Conservation (phyloP, 164 flowering plant genomes). For the Stephania japonica region DNA sequence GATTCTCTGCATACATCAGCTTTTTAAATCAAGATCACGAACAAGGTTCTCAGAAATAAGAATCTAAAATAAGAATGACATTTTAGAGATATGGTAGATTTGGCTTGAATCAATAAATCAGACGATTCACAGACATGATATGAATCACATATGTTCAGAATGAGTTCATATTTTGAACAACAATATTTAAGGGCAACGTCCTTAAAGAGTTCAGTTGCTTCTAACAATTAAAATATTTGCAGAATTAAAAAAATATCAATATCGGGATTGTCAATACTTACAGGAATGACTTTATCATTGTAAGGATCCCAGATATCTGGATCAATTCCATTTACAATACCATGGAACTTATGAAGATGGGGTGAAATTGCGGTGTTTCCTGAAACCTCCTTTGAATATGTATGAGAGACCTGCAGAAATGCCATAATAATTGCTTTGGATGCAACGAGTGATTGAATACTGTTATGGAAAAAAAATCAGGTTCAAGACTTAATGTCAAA, state of each 20-base stretch:
- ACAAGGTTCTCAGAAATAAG: too few species aligned
- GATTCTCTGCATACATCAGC: background rate
- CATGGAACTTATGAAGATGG: slow-evolving; percentile 83
- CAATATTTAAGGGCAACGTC: too few species aligned
- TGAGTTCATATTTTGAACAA: too few species aligned
- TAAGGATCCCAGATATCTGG: slow-evolving; percentile 98
- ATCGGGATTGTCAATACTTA: slow-evolving; percentile 23
- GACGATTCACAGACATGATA: background rate
- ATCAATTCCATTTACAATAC: slow-evolving; percentile 95
- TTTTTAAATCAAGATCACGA: too few species aligned
- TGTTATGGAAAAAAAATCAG: background rate
- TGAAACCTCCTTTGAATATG: slow-evolving; percentile 80
- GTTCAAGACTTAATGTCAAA: background rate
- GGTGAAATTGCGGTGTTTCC: slow-evolving; percentile 75
- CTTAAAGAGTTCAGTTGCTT: too few species aligned
- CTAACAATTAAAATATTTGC: too few species aligned
- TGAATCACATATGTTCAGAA: background rate
- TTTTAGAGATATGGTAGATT: background rate
- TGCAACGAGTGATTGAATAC: background rate
- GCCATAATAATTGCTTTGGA: background rate
- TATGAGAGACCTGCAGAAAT: slow-evolving; percentile 67
- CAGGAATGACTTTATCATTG: slow-evolving; percentile 83
- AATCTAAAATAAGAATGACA: too few species aligned
- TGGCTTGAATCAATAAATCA: background rate
- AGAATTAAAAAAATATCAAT: too few species aligned